Base-by-base conservation (phyloP, 768 basidiomycete species). In the Amylocystis lapponica region DNA sequence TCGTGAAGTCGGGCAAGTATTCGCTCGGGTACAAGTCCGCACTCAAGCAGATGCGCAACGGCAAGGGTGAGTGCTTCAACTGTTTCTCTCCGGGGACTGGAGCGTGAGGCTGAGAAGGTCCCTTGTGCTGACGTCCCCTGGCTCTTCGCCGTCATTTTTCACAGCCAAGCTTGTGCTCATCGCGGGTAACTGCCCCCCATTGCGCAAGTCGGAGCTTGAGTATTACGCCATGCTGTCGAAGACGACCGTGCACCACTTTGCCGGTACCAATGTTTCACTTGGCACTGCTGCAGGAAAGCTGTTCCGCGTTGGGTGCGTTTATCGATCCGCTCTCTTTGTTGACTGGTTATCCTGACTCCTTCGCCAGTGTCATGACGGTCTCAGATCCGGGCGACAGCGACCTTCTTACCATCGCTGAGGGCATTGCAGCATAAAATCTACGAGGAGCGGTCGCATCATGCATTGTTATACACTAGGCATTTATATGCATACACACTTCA, bases 141-240 rank as follows among this genome's bases (percentile, higher is more conserved):
- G 42, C 41, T 57, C 38, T 55, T 43, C 50, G 39, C 60, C 45
- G 45, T 53, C 47, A 31, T 51, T 39, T 32, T n/a, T 47, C 19
- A 43, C 62, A 99, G 95, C 95, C 69, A 98, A 96, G 74, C 90
- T 99, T 56, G 86, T 99, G 63, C 73, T 99, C 67, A 96, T 99
- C 63, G 92, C 95, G 60, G 94, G 92, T 56, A 99, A 99, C 75
- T 96, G 93, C 74, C 96, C 96, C 46, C 96, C 96, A 50, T 81
- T 99, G 50, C 91, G 96, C 68, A 96, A 96, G 69, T 97, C 95
- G 48, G 96, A 99, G 77, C 78, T 99, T 47, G 96, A 99, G 76
- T 99, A 98, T 78, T 99, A 98, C 65, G 96, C 93, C 72, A 96
- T 96, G 94, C 78, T 99, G 65, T 96, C 93, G 55, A 99, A 99